Evolutionary conservation across 2,329 filamentous ascomycete species (phyloP).

Genomic region (Hymenotorrendiella dingleyae): DNA sequence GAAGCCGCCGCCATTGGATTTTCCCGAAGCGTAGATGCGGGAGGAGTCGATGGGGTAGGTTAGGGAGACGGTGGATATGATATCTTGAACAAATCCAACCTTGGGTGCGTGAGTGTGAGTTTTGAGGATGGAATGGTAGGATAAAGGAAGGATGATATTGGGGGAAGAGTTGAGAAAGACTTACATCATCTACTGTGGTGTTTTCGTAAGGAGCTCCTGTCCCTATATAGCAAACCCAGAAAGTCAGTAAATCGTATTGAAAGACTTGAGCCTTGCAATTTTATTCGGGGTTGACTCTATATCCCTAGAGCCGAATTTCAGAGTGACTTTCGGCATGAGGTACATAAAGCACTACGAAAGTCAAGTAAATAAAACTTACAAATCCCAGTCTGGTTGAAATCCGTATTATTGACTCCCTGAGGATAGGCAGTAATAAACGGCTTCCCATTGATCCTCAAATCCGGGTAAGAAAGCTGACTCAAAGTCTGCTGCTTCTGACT

Average conservation of each 20-base stretch:
- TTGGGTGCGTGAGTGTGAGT: neutral
- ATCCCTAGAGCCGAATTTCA: too few relatives aligned
- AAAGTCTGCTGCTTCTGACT: conserved; percentile 24
- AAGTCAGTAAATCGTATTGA: too few relatives aligned
- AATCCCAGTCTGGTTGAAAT: too few relatives aligned
- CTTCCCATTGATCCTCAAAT: conserved; percentile 20
- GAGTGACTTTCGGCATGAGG: too few relatives aligned
- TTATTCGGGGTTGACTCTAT: too few relatives aligned
- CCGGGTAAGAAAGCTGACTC: conserved; percentile 23
- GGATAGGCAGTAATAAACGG: conserved; percentile 24
- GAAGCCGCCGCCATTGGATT: conserved; percentile 40
- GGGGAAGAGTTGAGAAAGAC: too few relatives aligned
- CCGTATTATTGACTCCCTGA: conserved; percentile 24
- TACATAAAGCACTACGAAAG: too few relatives aligned
- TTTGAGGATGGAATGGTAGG: neutral
- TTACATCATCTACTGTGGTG: conserved; percentile 21
- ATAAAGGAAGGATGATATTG: too few relatives aligned
- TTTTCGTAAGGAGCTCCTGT: conserved; percentile 25
- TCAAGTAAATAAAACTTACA: too few relatives aligned
- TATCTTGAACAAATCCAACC: conserved; percentile 23
- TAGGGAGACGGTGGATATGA: conserved; percentile 17
- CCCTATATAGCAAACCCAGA: conserved; percentile 23
- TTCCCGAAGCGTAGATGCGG: conserved; percentile 38
- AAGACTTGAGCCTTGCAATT: too few relatives aligned
- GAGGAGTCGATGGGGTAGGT: conserved; percentile 31